Conservation (phyloP, 2,329 filamentous ascomycete species). For the Fusarium graminum region DNA sequence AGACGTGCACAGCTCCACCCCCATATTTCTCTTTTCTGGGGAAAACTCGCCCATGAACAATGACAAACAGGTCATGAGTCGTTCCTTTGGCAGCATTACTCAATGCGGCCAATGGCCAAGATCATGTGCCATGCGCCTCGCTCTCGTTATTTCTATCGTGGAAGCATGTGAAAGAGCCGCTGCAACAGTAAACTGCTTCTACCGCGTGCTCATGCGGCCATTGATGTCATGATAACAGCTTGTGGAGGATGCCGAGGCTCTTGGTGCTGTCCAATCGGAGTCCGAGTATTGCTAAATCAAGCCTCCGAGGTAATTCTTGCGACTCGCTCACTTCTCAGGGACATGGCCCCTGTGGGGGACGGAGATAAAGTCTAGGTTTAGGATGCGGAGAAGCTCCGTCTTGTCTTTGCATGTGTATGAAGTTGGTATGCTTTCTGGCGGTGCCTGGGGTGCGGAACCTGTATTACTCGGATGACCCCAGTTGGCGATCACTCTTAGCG, state of each 20-base stretch:
- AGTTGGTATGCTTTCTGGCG: not conserved
- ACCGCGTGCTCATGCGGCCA: conserved; percentile 24
- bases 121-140: conserved; percentile 44
- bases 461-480: not conserved
- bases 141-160: conserved; percentile 11
- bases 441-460: not conserved
- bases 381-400: conserved; percentile 28
- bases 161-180: conserved; percentile 44
- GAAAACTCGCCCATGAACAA: conserved; percentile 10
- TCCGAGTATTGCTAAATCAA: conserved; percentile 43
- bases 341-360: conserved; percentile 18
- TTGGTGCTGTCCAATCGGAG: conserved; percentile 38
- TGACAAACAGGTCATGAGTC: conserved; percentile 40
- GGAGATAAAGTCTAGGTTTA: conserved; percentile 21
- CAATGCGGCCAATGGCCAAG: conserved; percentile 40
- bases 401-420: conserved; percentile 20
- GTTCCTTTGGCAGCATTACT: conserved; percentile 32
- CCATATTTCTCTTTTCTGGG: conserved; percentile 27
- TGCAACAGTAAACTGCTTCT: conserved; percentile 14
- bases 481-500: not conserved
- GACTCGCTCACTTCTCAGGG: conserved; percentile 16
- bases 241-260: conserved; percentile 47
- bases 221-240: conserved; percentile 44
- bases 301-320: conserved; percentile 34
- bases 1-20: conserved; percentile 28